Base-by-base conservation (phyloP, 2,329 filamentous ascomycete species). In the Leptographium wingfieldii region DNA sequence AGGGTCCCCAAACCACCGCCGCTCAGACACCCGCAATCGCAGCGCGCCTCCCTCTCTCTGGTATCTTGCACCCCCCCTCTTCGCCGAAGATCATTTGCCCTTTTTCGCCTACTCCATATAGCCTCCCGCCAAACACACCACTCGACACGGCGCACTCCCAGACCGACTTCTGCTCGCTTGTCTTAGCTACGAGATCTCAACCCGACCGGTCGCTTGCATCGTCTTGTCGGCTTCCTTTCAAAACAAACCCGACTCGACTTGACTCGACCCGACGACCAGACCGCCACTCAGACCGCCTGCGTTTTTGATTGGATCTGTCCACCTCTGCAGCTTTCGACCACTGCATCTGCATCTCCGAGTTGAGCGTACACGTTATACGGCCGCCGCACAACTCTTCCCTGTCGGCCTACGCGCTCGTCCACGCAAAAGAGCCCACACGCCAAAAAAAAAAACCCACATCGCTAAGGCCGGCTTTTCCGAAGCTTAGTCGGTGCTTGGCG, bases 401-500 rank as follows among this genome's bases (percentile, higher is more conserved):
- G 53, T 33, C 16, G 25, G 29, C n/a, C 10, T 25, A 55, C 53
- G 53, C 53, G 40, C 35, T 55, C 33, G 53, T 7, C 38, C 55
- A 56, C 38, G 38, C 55, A 19, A 56, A 56, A n/a, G 55, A 56
- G 49, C 48, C 35, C 56, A 58, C 35, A 43, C 55, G 27, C n/a
- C 35, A 43, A 29, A 46, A 46, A 29, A 46, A 46, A 56, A 49
- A 49, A 56, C 29, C 55, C 55, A 56, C 55, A 33, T 48, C 35
- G 29, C 55, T 56, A 56, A 56, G 55, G 14, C 58, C 58, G 58
- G 54, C 29, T 56, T 52, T 56, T 51, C 58, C 58, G 58, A 55
- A 25, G 31, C 35, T 25, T 56, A 55, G 46, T 35, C 10, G 7
- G 33, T 56, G 29, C 52, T 31, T 59, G 53, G 58, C 43, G 46